phyloP scores from a whole-genome alignment of 176 grass and related monocot genomes.

The Aegilops tauschii region DNA sequence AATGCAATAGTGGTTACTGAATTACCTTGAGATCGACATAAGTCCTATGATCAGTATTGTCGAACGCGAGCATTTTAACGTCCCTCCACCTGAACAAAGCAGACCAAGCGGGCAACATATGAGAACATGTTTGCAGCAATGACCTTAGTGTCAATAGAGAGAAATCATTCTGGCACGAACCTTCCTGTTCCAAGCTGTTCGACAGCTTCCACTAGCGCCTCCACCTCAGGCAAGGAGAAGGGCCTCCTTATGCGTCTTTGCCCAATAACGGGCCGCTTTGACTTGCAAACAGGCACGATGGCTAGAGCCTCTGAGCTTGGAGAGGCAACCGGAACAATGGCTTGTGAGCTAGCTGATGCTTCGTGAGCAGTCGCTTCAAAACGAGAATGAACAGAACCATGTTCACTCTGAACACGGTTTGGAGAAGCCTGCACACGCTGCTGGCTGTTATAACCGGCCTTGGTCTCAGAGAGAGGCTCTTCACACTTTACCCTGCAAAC shows the following conservation, averaged over 20 bases:
- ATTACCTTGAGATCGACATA: slow-evolving; percentile 93
- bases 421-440: not conserved
- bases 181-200: slow-evolving; percentile 87
- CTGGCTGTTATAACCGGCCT: not conserved
- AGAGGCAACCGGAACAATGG: not conserved
- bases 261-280: not conserved
- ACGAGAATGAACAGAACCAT: not conserved
- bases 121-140: not conserved
- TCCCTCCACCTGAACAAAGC: slow-evolving; percentile 72
- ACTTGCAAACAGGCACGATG: not conserved
- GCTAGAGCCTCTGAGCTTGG: slow-evolving; percentile 2
- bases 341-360: not conserved
- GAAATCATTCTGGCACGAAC: slow-evolving; percentile 26
- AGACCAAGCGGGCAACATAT: not conserved
- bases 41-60: slow-evolving; percentile 65
- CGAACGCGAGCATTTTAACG: slow-evolving; percentile 66
- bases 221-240: slow-evolving; percentile 51
- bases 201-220: slow-evolving; percentile 64
- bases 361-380: not conserved
- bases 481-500: slow-evolving; percentile 1
- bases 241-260: slow-evolving; percentile 5
- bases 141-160: not conserved
- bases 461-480: not conserved
- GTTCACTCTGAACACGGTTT: not conserved
- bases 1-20: slow-evolving; percentile 3